Conservation (phyloP, 805 yeast species). For the Metschnikowia bowlesiae region DNA sequence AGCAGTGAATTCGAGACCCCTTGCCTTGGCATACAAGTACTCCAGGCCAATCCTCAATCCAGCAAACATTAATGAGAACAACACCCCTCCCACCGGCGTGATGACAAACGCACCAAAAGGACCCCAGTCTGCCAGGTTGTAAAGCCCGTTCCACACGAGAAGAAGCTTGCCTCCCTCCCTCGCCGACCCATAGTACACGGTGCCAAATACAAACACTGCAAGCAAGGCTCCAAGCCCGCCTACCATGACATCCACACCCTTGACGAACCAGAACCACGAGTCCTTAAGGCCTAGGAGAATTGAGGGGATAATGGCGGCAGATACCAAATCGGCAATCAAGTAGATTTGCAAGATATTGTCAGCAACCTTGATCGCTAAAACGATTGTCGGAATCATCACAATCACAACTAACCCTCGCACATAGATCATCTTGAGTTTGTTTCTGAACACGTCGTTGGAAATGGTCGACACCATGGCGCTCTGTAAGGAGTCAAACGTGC, state of each 20-base stretch:
- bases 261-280: constrained; percentile 56
- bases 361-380: constrained; percentile 78
- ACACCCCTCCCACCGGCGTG: constrained; percentile 78
- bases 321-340: constrained; percentile 84
- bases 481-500: constrained; percentile 85
- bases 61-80: constrained; percentile 51
- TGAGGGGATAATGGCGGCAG: constrained; percentile 82
- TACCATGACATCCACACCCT: constrained; percentile 74
- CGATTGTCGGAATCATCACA: constrained; percentile 82
- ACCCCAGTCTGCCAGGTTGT: constrained; percentile 79
- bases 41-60: constrained; percentile 40
- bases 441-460: constrained; percentile 86
- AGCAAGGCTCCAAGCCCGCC: constrained; percentile 83
- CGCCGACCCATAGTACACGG: constrained; percentile 70
- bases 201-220: constrained; percentile 78
- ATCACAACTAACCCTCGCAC: constrained; percentile 67
- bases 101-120: constrained; percentile 92
- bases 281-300: constrained; percentile 74
- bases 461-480: constrained; percentile 84
- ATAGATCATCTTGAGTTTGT: constrained; percentile 62
- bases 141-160: constrained; percentile 75
- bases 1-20: constrained; percentile 41
- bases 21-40: constrained; percentile 30
- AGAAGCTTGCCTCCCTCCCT: constrained; percentile 72
- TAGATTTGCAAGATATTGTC: constrained; percentile 81